A percentile compares a stretch with the other conserved stretches of the same genome.
These are phyloP conservation scores for Oryza glumipatula DNA, from an alignment of 176 grass and related monocot genomes.

Conservation along the genomic window DNA sequence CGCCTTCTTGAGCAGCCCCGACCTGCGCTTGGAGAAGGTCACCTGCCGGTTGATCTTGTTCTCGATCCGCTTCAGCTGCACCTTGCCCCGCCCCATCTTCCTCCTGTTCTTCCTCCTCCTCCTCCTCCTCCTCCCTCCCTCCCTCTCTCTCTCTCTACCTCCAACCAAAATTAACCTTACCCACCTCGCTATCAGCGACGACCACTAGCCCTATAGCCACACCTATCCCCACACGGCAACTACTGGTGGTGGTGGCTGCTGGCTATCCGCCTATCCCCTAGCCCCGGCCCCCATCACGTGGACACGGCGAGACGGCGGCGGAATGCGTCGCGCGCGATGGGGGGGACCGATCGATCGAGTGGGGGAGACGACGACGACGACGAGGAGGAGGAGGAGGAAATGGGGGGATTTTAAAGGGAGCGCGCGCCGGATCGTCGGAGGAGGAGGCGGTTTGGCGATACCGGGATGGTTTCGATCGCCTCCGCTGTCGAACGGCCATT, in stretches of 20 bases:
- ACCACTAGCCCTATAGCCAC: neutral
- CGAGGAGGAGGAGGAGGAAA: neutral
- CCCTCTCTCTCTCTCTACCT: neutral
- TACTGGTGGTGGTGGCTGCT: neutral
- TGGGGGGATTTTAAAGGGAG: conserved; percentile 40
- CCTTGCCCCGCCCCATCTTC: conserved; percentile 86
- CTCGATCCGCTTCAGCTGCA: conserved; percentile 96
- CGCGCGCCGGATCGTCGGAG: conserved; percentile 28
- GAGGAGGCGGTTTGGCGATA: conserved; percentile 24
- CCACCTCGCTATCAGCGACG: neutral
- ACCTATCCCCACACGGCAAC: neutral
- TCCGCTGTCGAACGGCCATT: conserved; percentile 56
- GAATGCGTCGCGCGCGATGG: neutral
- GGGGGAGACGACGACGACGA: neutral
- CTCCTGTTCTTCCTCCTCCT: neutral
- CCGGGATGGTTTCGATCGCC: conserved; percentile 11
- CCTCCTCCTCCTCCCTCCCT: neutral
- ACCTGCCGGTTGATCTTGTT: conserved; percentile 96
- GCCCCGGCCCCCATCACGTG: neutral
- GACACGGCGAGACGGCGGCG: neutral
- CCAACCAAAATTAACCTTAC: neutral
- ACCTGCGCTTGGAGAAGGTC: conserved; percentile 88
- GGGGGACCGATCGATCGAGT: no score
- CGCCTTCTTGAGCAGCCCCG: conserved; percentile 92
- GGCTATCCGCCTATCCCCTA: no score